A percentile compares a stretch with the other conserved stretches of the same genome.
These are phyloP conservation scores for Cupressus sempervirens DNA, from an alignment of 75 land plant species.

Conservation along the genomic window DNA sequence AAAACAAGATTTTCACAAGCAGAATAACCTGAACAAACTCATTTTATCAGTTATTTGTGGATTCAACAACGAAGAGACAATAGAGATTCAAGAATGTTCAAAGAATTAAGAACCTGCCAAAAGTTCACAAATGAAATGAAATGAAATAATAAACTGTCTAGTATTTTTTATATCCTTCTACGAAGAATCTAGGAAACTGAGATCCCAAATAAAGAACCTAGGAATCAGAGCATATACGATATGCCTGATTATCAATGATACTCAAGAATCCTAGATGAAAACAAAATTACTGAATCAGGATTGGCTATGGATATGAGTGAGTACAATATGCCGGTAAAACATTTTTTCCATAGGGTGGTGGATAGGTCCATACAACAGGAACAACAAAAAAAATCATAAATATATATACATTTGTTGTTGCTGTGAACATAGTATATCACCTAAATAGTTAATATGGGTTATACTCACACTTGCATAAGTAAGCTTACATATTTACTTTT, in stretches of 20 bases:
- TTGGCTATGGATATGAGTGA: background rate
- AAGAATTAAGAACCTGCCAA: background rate
- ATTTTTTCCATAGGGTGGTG: no score
- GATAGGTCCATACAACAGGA: no score
- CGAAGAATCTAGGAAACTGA: background rate
- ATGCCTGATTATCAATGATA: background rate
- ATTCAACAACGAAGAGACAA: background rate
- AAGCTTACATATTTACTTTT: no score
- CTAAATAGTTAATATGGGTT: no score
- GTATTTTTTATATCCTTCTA: background rate
- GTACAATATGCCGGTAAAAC: background rate
- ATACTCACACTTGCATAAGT: no score
- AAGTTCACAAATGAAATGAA: background rate
- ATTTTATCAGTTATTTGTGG: background rate
- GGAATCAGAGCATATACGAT: background rate
- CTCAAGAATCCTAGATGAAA: background rate
- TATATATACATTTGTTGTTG: no score
- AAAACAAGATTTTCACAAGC: background rate
- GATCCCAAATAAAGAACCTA: background rate
- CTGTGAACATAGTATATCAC: no score
- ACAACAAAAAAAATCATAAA: no score
- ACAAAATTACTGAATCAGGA: background rate
- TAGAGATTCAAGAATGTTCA: background rate
- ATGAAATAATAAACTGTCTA: background rate
- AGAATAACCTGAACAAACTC: background rate